A percentile compares a stretch with the other conserved stretches of the same genome.
phyloP scores from a whole-genome alignment of 2,329 filamentous ascomycete species.

The Claviceps arundinis region DNA sequence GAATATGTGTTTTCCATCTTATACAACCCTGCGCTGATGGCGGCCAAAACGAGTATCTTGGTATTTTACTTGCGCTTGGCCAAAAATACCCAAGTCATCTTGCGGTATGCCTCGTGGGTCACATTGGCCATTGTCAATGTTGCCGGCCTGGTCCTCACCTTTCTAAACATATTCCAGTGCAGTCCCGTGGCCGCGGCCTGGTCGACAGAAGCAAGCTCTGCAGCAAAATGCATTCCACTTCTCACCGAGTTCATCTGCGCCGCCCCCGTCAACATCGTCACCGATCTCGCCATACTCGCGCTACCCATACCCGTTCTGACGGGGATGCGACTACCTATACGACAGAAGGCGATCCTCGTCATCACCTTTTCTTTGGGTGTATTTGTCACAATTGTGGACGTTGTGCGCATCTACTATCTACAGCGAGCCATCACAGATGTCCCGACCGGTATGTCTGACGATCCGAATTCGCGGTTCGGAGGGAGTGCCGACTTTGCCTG shows the following conservation, averaged over 20 bases:
- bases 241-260: slow-evolving; percentile 57
- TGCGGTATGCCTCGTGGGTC: slow-evolving; percentile 70
- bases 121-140: slow-evolving; percentile 67
- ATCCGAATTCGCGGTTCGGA: slow-evolving; percentile 34
- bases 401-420: slow-evolving; percentile 79
- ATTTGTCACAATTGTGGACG: slow-evolving; percentile 79
- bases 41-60: slow-evolving; percentile 83
- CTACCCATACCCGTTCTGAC: slow-evolving; percentile 82
- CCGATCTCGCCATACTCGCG: slow-evolving; percentile 76
- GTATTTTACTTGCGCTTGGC: slow-evolving; percentile 80
- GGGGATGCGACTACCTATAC: slow-evolving; percentile 67
- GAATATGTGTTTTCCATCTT: slow-evolving; percentile 54
- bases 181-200: slow-evolving; percentile 60
- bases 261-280: slow-evolving; percentile 83
- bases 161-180: slow-evolving; percentile 84
- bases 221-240: slow-evolving; percentile 38
- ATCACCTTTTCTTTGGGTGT: slow-evolving; percentile 77
- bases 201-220: slow-evolving; percentile 21
- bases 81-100: slow-evolving; percentile 60
- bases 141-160: slow-evolving; percentile 64
- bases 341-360: slow-evolving; percentile 79
- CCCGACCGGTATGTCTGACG: slow-evolving; percentile 22
- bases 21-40: slow-evolving; percentile 80
- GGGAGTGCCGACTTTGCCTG: slow-evolving; percentile 43
- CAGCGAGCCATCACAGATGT: slow-evolving; percentile 51